phyloP scores from a whole-genome alignment of 2,329 filamentous ascomycete species.

The Paraphoma sp. region DNA sequence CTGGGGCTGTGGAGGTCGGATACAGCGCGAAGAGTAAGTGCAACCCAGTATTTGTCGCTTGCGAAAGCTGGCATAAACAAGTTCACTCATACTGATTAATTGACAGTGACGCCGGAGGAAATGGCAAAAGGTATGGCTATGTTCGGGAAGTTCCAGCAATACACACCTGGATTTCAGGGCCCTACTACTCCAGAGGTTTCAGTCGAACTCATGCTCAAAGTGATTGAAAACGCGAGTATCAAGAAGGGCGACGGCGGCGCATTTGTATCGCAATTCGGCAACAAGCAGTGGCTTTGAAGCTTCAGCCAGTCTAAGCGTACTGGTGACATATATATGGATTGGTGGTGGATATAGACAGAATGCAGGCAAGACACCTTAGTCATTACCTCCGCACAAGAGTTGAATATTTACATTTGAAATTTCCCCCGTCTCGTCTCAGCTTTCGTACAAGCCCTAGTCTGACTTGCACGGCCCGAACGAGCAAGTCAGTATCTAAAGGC shows the following conservation, averaged over 20 bases:
- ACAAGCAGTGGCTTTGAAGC: slow-evolving; percentile 59
- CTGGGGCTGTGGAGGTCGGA: slow-evolving; percentile 27
- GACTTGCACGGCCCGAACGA: too few relatives aligned
- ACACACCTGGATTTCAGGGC: slow-evolving; percentile 23
- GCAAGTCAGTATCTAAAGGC: slow-evolving; percentile 21
- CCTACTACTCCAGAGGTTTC: slow-evolving; percentile 21
- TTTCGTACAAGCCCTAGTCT: too few relatives aligned
- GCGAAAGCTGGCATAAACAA: too few relatives aligned
- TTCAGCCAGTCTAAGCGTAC: not conserved
- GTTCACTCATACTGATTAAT: not conserved
- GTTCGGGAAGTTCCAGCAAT: slow-evolving; percentile 6
- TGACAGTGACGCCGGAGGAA: slow-evolving; percentile 7
- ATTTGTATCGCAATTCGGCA: slow-evolving; percentile 63
- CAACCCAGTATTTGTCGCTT: not conserved
- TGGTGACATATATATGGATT: not conserved
- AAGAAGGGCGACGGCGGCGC: slow-evolving; percentile 57
- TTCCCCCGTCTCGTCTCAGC: not conserved
- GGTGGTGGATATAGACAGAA: too few relatives aligned
- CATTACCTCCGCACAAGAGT: not conserved
- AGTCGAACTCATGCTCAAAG: slow-evolving; percentile 36
- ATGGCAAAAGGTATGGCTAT: not conserved
- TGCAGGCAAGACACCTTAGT: too few relatives aligned
- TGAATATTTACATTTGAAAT: not conserved
- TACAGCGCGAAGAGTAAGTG: slow-evolving; percentile 14
- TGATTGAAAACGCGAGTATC: slow-evolving; percentile 51